A percentile compares a stretch with the other conserved stretches of the same genome.
These are phyloP conservation scores for Neotropicomus parvogracilis DNA, from an alignment of 1,284 basidiomycete genomes.

Conservation along the genomic window DNA sequence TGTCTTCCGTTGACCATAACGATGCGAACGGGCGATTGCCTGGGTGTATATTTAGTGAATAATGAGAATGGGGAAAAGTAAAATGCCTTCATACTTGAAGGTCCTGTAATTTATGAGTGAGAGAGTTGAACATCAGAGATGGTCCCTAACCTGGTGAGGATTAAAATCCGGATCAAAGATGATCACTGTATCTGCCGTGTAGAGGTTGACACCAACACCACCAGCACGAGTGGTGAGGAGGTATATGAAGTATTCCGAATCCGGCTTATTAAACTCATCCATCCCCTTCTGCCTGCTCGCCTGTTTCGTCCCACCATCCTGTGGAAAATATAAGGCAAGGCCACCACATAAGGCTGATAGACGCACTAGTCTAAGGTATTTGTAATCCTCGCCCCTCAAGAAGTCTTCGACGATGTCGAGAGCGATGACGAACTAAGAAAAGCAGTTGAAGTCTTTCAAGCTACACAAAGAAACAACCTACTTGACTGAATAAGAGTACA, in stretches of 20 bases:
- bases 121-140: neutral
- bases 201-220: conserved; percentile 93
- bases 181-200: conserved; percentile 87
- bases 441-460: neutral
- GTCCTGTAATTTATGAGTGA: conserved; percentile 43
- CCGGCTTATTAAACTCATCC: conserved; percentile 88
- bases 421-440: conserved; percentile 87
- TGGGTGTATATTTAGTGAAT: conserved; percentile 33
- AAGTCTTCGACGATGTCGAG: conserved; percentile 94
- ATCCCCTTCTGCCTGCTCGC: conserved; percentile 88
- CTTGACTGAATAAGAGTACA: conserved; percentile 96
- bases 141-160: conserved; percentile 72
- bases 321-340: conserved; percentile 11
- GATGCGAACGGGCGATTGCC: conserved; percentile 88
- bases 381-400: conserved; percentile 82
- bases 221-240: conserved; percentile 93
- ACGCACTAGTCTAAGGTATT: conserved; percentile 83
- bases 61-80: neutral
- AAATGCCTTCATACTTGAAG: conserved; percentile 52
- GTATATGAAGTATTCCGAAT: conserved; percentile 87
- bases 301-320: conserved; percentile 91
- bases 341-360: conserved; percentile 9
- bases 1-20: conserved; percentile 78
- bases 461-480: conserved; percentile 36
- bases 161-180: conserved; percentile 94